Evolutionary conservation across 2,329 filamentous ascomycete genomes (phyloP), one percentile per base, ranked within the genome.

Genomic region (Moelleriella libera): DNA sequence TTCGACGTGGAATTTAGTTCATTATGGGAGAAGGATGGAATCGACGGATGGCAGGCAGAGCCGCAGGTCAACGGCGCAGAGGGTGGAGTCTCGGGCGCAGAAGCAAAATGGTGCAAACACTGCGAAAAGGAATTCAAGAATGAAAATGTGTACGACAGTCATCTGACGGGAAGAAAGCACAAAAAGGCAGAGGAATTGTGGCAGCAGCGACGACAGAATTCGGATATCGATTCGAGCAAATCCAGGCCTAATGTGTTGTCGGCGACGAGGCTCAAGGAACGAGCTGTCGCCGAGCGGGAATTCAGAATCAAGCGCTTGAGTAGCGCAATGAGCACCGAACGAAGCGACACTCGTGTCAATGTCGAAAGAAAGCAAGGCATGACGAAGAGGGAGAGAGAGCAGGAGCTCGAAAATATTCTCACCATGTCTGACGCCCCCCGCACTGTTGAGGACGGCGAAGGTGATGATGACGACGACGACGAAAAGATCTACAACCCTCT

Each of bases 81-180:
- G 7, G 55, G 57, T 28, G 53, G 57, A 30, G 48, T 57, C 7
- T 68, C 63, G 48, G 59, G 59, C 58, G 71, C 58, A 1, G 82
- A 88, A 46, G 86, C 84, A 0, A 75, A 88, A 12, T 97, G 86
- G 85, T 98, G 92, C 58, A 74, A 83, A 5, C 88, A 89, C 52
- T 98, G 92, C 62, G 84, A 92, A 60, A 96, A 89, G 66, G 87
- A 90, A 50, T 98, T 97, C 68, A 88, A 86, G 58, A 97, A 96
- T 58, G 81, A 92, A 54, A 95, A 95, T 52, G 88, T 96, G 44
- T 95, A 94, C 71, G 89, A 88, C 57, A 82, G 79, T 39, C 92
- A 98, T 63, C 67, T 98, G 51, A 83, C 71, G 0, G 90, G 90
- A 41, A 90, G 94, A 67, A 98, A 97, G 62, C 47, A 48, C 63